phyloP scores from a whole-genome alignment of 441 rosid genomes.

The Lepidium campestre region DNA sequence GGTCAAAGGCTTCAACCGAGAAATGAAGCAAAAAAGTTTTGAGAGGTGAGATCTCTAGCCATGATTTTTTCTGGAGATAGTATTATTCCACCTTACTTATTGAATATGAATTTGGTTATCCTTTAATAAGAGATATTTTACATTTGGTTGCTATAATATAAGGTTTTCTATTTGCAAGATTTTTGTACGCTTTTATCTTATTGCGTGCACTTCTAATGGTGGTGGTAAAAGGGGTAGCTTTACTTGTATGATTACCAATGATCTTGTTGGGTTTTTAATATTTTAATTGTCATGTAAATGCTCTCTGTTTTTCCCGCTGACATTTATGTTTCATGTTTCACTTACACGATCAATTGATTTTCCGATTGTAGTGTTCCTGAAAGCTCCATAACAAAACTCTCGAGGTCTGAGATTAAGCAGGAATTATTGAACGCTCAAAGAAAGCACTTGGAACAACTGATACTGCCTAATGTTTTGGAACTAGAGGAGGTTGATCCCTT shows the following conservation, averaged over 20 bases:
- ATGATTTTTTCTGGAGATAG: conserved; percentile 11
- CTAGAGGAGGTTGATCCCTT: conserved; percentile 62
- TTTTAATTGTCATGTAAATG: background rate
- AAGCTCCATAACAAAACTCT: conserved; percentile 45
- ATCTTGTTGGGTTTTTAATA: background rate
- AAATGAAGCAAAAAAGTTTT: conserved; percentile 39
- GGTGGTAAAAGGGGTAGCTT: background rate
- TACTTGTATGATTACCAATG: background rate
- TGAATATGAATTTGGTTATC: background rate
- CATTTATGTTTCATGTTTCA: conserved; percentile 6
- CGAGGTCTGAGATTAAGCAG: conserved; percentile 59
- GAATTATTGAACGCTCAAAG: conserved; percentile 70
- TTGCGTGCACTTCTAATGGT: background rate
- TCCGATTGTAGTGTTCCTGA: conserved; percentile 46
- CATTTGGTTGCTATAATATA: background rate
- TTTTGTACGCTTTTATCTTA: background rate
- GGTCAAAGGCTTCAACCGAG: conserved; percentile 52
- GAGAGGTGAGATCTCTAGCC: conserved; percentile 43
- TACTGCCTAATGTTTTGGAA: conserved; percentile 71
- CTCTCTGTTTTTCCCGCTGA: conserved; percentile 5
- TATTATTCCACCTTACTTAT: conserved; percentile 1
- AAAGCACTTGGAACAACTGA: conserved; percentile 66
- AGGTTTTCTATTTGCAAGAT: background rate
- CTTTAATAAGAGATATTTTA: background rate
- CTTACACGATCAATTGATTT: conserved; percentile 17